Conservation (phyloP, 1,284 basidiomycete genomes). For the Schizophyllum amplum region DNA sequence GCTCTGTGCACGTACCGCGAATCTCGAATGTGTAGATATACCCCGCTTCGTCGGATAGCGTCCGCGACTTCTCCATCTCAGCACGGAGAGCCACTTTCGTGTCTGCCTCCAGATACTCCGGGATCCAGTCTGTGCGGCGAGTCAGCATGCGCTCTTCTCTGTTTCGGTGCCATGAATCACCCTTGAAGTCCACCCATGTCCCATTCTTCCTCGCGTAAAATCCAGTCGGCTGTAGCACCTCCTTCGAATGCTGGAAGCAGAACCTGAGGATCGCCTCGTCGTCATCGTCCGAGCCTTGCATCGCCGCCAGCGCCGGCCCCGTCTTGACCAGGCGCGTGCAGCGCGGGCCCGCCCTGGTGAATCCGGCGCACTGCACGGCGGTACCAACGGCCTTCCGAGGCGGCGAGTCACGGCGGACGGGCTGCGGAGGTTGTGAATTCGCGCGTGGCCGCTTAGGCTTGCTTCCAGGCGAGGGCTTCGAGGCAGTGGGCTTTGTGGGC, state of each 20-base stretch:
- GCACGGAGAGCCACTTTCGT: constrained; percentile 55
- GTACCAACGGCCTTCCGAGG: constrained; percentile 18
- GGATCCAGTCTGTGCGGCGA: constrained; percentile 55
- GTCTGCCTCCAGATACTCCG: constrained; percentile 50
- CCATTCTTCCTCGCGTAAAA: constrained; percentile 47
- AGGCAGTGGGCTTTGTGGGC: too few relatives aligned
- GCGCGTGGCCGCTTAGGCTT: constrained; percentile 18
- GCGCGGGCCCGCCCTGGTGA: constrained; percentile 55
- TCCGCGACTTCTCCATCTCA: constrained; percentile 62
- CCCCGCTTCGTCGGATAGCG: constrained; percentile 50
- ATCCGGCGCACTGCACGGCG: constrained; percentile 48
- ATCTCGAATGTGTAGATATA: constrained; percentile 79
- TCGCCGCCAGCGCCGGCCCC: constrained; percentile 29
- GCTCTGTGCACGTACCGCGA: too few relatives aligned
- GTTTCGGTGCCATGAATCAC: constrained; percentile 23
- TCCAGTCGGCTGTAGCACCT: constrained; percentile 42
- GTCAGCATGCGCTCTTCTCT: neutral
- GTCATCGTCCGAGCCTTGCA: constrained; percentile 27
- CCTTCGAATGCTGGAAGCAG: constrained; percentile 61
- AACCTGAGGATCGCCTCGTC: constrained; percentile 38
- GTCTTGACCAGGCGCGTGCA: constrained; percentile 56
- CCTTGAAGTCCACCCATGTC: constrained; percentile 48
- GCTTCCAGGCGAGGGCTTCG: constrained; percentile 8
- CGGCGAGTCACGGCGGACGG: too few relatives aligned
- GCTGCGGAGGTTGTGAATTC: constrained; percentile 25